These are phyloP conservation scores for Pichia eremophila DNA, from an alignment of 805 yeast species.

Conservation along the genomic window DNA sequence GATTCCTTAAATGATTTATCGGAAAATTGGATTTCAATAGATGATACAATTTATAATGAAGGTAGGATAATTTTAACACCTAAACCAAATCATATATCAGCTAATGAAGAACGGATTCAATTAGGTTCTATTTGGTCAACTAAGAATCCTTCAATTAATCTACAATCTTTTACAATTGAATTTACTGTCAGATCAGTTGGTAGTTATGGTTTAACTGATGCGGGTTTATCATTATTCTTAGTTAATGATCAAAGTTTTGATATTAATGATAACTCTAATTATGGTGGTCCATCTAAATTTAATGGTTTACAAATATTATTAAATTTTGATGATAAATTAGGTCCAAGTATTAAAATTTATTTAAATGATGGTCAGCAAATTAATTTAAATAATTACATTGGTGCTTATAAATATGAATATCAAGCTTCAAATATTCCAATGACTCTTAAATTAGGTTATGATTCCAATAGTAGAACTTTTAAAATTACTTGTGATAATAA, in stretches of 20 bases:
- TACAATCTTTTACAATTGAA: slow-evolving; percentile 39
- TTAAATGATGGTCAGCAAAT: slow-evolving; percentile 47
- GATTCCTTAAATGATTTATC: slow-evolving; percentile 27
- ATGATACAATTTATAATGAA: slow-evolving; percentile 32
- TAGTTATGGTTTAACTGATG: slow-evolving; percentile 35
- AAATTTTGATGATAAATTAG: slow-evolving; percentile 33
- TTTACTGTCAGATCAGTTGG: slow-evolving; percentile 56
- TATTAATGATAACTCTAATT: slow-evolving; percentile 26
- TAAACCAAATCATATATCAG: slow-evolving; percentile 19
- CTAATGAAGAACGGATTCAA: slow-evolving; percentile 9
- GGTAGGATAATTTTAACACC: slow-evolving; percentile 51
- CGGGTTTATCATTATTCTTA: slow-evolving; percentile 55
- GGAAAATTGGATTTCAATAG: slow-evolving; percentile 35
- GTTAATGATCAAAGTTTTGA: slow-evolving; percentile 29
- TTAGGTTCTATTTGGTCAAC: slow-evolving; percentile 31
- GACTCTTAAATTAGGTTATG: slow-evolving; percentile 57
- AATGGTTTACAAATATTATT: slow-evolving; percentile 63
- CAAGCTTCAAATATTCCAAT: slow-evolving; percentile 65
- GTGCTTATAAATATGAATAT: slow-evolving; percentile 31
- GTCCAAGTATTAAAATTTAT: slow-evolving; percentile 47
- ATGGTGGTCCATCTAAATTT: slow-evolving; percentile 47
- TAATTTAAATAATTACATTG: slow-evolving; percentile 19
- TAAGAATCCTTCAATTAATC: slow-evolving; percentile 15
- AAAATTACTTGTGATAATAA: slow-evolving; percentile 68
- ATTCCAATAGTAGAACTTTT: slow-evolving; percentile 23